Conservation (phyloP, 2,329 filamentous ascomycete species). For the Cytospora chrysosperma region DNA sequence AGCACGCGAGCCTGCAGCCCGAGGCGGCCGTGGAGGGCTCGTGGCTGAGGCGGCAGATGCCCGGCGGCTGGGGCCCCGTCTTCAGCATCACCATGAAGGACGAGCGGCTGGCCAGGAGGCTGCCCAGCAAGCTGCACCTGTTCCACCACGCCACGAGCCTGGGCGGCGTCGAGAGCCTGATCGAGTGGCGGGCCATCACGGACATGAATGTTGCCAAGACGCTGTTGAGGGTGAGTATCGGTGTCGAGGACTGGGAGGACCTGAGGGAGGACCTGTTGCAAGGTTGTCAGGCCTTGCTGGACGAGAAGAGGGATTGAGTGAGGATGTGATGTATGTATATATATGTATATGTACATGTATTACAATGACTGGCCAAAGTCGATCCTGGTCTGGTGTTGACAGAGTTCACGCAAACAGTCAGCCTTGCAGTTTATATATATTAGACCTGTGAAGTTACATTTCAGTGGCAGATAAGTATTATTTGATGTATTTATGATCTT, state of each 20-base stretch:
- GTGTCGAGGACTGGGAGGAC: slow-evolving; percentile 85
- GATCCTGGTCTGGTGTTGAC: too few species aligned
- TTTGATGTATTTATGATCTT: too few species aligned
- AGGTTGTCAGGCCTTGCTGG: slow-evolving; percentile 59
- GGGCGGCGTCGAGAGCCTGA: slow-evolving; percentile 90
- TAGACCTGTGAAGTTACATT: too few species aligned
- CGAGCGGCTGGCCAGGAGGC: slow-evolving; percentile 57
- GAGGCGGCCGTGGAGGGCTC: slow-evolving; percentile 55
- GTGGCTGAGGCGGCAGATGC: slow-evolving; percentile 89
- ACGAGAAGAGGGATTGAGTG: slow-evolving; percentile 28
- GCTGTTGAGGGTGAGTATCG: slow-evolving; percentile 79
- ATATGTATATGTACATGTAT: neutral
- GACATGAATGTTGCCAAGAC: slow-evolving; percentile 70
- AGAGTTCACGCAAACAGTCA: too few species aligned
- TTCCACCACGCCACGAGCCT: slow-evolving; percentile 96
- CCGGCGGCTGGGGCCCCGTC: slow-evolving; percentile 83
- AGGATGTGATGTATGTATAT: neutral
- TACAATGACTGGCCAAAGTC: too few species aligned
- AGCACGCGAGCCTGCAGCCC: slow-evolving; percentile 78
- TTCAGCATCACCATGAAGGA: slow-evolving; percentile 71
- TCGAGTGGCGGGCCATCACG: slow-evolving; percentile 94
- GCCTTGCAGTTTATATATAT: too few species aligned
- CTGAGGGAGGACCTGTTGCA: slow-evolving; percentile 70
- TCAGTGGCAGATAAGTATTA: too few species aligned
- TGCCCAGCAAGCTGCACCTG: slow-evolving; percentile 76